Conservation (phyloP, 345 rosid species). For the Acer saccharum region DNA sequence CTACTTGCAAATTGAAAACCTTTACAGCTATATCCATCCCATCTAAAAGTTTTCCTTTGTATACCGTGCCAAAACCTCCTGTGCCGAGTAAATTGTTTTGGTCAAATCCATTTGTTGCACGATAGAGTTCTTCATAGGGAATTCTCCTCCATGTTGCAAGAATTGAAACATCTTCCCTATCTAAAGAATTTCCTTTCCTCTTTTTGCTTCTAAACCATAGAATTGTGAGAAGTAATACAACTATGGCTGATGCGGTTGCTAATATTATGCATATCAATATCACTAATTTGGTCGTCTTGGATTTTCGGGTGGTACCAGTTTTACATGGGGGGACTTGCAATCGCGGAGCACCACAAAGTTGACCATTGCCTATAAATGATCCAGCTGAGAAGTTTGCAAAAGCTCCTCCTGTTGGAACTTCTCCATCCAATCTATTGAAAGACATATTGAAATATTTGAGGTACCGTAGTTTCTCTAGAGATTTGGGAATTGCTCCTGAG, state of each 20-base stretch:
- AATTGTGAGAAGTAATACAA: neutral
- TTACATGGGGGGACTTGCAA: conserved; percentile 1
- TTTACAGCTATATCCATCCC: neutral
- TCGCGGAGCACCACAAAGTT: conserved; percentile 14
- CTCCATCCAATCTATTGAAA: conserved; percentile 16
- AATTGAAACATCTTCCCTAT: neutral
- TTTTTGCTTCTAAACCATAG: neutral
- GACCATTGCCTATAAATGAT: conserved; percentile 11
- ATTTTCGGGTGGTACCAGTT: neutral
- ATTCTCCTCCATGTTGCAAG: conserved; percentile 9
- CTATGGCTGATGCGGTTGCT: neutral
- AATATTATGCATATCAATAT: neutral
- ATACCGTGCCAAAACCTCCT: conserved; percentile 13
- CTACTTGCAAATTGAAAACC: conserved; percentile 4
- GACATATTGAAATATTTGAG: conserved; percentile 7
- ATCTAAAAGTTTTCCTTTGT: conserved; percentile 11
- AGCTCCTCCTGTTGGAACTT: conserved; percentile 18
- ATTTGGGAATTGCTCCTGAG: conserved; percentile 20
- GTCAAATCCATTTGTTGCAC: neutral
- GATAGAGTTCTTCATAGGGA: neutral
- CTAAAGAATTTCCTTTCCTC: neutral
- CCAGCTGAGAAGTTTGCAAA: conserved; percentile 12
- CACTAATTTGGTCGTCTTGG: neutral
- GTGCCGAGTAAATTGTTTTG: conserved; percentile 10
- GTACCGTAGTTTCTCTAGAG: neutral